A percentile compares a stretch with the other conserved stretches of the same genome.
Conservation (phyloP, 495 filamentous ascomycete species). For the Aspergillus campestris region DNA sequence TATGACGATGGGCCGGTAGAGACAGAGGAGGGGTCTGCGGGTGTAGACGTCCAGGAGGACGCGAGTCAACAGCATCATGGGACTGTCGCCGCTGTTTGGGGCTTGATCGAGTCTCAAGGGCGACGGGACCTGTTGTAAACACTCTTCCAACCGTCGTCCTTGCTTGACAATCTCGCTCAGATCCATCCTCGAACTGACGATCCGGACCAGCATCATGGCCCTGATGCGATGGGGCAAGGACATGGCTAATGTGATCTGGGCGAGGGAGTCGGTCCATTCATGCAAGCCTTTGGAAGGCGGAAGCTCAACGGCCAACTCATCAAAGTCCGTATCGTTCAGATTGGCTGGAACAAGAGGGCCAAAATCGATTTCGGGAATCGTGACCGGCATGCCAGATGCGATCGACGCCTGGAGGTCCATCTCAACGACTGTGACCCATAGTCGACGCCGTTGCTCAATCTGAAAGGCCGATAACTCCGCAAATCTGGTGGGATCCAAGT, state of each 20-base stretch:
- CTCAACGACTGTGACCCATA: conserved; percentile 40
- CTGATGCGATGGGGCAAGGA: conserved; percentile 13
- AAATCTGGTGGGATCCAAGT: conserved; percentile 39
- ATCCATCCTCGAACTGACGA: conserved; percentile 1
- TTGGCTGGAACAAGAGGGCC: conserved; percentile 18
- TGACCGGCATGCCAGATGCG: conserved; percentile 29
- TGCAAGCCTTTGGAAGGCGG: conserved; percentile 21
- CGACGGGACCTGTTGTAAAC: conserved; percentile 4
- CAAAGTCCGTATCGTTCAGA: conserved; percentile 34
- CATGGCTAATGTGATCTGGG: conserved; percentile 10
- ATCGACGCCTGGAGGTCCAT: conserved; percentile 35
- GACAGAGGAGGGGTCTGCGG: conserved; percentile 17
- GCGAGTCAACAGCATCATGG: conserved; percentile 5
- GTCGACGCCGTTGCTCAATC: conserved; percentile 27
- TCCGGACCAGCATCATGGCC: conserved; percentile 7
- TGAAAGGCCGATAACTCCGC: conserved; percentile 20
- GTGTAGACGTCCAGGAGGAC: conserved; percentile 15
- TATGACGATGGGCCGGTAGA: conserved; percentile 12
- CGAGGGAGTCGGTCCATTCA: conserved; percentile 16
- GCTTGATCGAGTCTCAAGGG: conserved; percentile 3
- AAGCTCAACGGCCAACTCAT: conserved; percentile 22
- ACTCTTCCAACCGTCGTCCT: conserved; percentile 8
- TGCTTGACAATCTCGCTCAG: conserved; percentile 8
- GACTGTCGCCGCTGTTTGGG: not conserved
- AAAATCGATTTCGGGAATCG: conserved; percentile 23